These are phyloP conservation scores for Limnanthes douglasii DNA, from an alignment of 345 rosid genomes.

Conservation along the genomic window DNA sequence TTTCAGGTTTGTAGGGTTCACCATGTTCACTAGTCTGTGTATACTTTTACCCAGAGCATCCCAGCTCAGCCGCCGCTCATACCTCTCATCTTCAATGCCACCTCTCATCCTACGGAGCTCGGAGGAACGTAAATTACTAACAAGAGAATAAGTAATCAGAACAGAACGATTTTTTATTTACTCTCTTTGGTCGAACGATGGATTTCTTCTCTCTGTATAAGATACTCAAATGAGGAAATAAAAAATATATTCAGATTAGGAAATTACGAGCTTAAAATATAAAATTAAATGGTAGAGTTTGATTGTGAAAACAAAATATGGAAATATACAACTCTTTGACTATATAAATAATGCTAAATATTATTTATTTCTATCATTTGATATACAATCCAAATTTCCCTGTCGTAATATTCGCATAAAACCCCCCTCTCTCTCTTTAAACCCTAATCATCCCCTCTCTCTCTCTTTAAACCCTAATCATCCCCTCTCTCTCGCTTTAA, in stretches of 20 bases:
- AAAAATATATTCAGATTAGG: too few species aligned
- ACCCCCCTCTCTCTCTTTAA: constrained; percentile 8
- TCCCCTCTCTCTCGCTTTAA: neutral
- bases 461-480: constrained; percentile 2
- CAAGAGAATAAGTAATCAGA: too few species aligned
- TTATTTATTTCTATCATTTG: too few species aligned
- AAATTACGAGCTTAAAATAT: too few species aligned
- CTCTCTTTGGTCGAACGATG: constrained; percentile 8
- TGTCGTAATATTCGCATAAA: too few species aligned
- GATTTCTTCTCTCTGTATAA: constrained; percentile 12
- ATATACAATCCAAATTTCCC: too few species aligned
- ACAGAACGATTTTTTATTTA: constrained; percentile 39
- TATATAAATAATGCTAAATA: too few species aligned
- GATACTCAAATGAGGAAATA: too few species aligned
- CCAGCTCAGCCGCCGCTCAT: constrained; percentile 54
- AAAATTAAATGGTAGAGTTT: too few species aligned
- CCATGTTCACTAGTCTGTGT: constrained; percentile 58
- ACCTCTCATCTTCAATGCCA: constrained; percentile 44
- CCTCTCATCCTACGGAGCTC: constrained; percentile 49
- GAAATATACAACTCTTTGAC: constrained; percentile 6
- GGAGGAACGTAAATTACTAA: constrained; percentile 70
- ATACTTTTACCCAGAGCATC: constrained; percentile 72
- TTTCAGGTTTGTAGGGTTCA: constrained; percentile 46
- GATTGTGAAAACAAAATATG: too few species aligned
- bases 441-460: constrained; percentile 2